These are phyloP conservation scores for Nakazawaea molendinolei DNA, from an alignment of 805 yeast species.

Conservation along the genomic window DNA sequence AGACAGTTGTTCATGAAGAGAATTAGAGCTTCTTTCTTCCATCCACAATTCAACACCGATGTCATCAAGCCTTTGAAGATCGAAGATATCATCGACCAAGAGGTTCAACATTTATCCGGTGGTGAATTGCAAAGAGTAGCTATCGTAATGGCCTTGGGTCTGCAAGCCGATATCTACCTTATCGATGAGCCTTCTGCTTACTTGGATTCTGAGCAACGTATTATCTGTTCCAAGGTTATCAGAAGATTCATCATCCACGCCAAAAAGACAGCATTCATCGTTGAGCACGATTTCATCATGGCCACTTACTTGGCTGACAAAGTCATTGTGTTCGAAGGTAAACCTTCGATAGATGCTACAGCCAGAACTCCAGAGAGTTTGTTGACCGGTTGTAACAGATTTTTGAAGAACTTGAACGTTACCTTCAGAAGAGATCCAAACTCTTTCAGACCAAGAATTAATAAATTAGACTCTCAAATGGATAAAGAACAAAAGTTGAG, in stretches of 20 bases:
- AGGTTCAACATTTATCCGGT: constrained; percentile 95
- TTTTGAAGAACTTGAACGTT: constrained; percentile 93
- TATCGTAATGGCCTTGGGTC: constrained; percentile 89
- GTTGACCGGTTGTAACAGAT: constrained; percentile 94
- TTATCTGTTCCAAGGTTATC: constrained; percentile 95
- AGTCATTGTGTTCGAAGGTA: constrained; percentile 97
- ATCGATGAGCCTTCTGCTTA: constrained; percentile 99
- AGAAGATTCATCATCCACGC: constrained; percentile 94
- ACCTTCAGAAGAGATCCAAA: constrained; percentile 99
- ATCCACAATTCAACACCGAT: constrained; percentile 97
- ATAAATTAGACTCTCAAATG: constrained; percentile 96
- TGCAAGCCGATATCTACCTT: constrained; percentile 90
- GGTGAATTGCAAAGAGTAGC: constrained; percentile 99
- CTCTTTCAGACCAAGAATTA: constrained; percentile 97
- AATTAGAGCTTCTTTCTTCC: constrained; percentile 88
- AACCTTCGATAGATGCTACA: constrained; percentile 76
- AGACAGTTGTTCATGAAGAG: constrained; percentile 96
- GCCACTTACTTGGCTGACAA: constrained; percentile 98
- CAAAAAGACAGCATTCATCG: constrained; percentile 97
- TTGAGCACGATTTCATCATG: constrained; percentile 99
- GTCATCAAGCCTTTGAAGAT: constrained; percentile 92
- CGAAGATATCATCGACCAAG: constrained; percentile 94
- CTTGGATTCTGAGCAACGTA: constrained; percentile 99
- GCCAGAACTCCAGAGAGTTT: constrained; percentile 91
- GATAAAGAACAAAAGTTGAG: constrained; percentile 92